Conservation (phyloP, 768 basidiomycete genomes). For the Phaeotremella skinneri region DNA sequence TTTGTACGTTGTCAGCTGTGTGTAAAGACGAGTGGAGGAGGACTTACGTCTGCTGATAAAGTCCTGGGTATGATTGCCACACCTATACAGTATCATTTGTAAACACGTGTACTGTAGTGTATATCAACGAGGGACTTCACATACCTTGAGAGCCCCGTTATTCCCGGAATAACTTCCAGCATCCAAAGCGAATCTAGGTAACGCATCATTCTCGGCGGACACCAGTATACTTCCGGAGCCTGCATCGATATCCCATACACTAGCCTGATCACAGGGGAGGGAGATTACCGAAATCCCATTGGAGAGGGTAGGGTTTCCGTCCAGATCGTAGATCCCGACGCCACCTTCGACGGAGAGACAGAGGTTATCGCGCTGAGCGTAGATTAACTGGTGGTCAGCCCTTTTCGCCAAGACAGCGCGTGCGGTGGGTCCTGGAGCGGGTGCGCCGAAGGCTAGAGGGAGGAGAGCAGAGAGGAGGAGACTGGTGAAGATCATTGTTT, state of each 20-base stretch:
- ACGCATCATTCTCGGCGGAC: background rate
- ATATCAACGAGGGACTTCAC: conserved; percentile 5
- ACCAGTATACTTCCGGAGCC: conserved; percentile 18
- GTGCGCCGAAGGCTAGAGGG: background rate
- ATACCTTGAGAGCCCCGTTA: conserved; percentile 17
- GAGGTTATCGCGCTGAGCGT: background rate
- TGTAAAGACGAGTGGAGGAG: background rate
- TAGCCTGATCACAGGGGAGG: conserved; percentile 11
- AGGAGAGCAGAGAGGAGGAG: background rate
- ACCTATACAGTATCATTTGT: background rate
- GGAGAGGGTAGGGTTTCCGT: background rate
- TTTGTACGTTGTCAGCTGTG: background rate
- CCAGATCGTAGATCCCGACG: background rate
- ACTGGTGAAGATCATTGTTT: background rate
- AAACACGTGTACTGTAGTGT: background rate
- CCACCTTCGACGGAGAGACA: background rate
- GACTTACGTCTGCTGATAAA: conserved; percentile 26
- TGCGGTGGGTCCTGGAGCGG: background rate
- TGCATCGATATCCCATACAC: conserved; percentile 18
- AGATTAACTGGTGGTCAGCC: background rate
- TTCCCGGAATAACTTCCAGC: conserved; percentile 23
- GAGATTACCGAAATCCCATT: conserved; percentile 13
- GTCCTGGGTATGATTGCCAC: conserved; percentile 17
- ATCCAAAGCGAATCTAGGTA: conserved; percentile 18
- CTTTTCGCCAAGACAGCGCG: background rate